Base-by-base conservation (phyloP, 2,329 filamentous ascomycete species). In the Aspergillus fischeri region DNA sequence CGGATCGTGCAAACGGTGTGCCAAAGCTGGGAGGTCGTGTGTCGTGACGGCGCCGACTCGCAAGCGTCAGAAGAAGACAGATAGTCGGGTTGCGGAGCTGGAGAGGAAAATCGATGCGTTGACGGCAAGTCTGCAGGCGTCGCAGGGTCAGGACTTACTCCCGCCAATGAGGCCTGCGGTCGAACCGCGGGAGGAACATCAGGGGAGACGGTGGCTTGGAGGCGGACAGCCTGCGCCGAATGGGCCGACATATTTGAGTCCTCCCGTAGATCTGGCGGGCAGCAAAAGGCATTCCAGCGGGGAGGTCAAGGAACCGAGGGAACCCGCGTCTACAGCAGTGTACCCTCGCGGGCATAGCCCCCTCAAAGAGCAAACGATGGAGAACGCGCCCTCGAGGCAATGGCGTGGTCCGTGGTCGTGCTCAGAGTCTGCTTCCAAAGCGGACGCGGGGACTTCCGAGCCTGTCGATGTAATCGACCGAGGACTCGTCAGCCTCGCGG, bases 91-190 rank as follows among this genome's bases (percentile, higher is more conserved):
- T 11, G 89, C 91, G 8, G 92, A 96, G 78, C 80, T 97, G 52
- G 92, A 96, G 79, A 91, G 88, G 80, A 95, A 95, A 78, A 93
- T 96, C 62, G 91, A 96, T 77, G 90, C 89, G 8, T 73, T 96
- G 70, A 96, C 90, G 7, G 90, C 91, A 6, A 91, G 86, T 38
- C 71, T 96, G 62, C 87, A 91, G 49, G 85, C 89, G 2, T 71
- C 73, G 9, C 71, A 73, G 52, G 66, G 66, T 5, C 53, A 60
- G 20, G 64, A 70, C 49, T 20, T 63, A 10, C 53, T 64, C 17
- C 63, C 66, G 45, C 59, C 55, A 28, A 55, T 32, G 11, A 14
- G 59, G 29, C 7, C 57, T 55, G 51, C 52, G 28, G 69, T 48
- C 3, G 44, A 72, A 63, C 29, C 77, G 70, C 20, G 77, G 65